Evolutionary conservation across 2,329 filamentous ascomycete genomes (phyloP).

Genomic region (Trichoderma lentiforme): DNA sequence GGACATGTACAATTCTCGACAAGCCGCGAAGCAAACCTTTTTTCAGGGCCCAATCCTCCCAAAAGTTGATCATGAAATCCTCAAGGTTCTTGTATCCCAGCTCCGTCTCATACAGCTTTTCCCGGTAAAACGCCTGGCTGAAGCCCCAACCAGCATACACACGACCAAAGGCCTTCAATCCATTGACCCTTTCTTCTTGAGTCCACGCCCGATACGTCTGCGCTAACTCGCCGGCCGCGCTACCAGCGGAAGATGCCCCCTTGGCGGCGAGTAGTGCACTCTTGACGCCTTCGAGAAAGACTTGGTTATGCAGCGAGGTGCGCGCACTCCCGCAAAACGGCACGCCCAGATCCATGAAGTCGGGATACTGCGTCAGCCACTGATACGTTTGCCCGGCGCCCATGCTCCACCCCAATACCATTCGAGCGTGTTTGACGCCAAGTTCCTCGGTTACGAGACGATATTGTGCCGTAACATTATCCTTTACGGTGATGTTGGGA

Average conservation of each 20-base stretch:
- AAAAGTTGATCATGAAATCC: conserved; percentile 71
- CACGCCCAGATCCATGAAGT: conserved; percentile 44
- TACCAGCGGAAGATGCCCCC: conserved; percentile 50
- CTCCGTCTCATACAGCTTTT: conserved; percentile 62
- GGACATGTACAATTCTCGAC: background rate
- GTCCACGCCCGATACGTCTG: conserved; percentile 28
- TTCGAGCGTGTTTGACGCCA: conserved; percentile 40
- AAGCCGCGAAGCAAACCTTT: conserved; percentile 45
- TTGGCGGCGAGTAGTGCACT: conserved; percentile 43
- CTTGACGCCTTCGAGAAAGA: conserved; percentile 53
- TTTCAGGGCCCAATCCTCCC: conserved; percentile 69
- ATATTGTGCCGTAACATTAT: conserved; percentile 52
- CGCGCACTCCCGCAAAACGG: conserved; percentile 49
- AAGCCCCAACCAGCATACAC: conserved; percentile 83
- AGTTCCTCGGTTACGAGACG: conserved; percentile 40
- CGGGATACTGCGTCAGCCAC: conserved; percentile 47
- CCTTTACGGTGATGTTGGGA: conserved; percentile 44
- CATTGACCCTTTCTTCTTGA: conserved; percentile 40
- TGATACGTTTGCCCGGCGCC: conserved; percentile 53
- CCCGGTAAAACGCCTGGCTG: conserved; percentile 72
- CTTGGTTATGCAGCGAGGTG: conserved; percentile 51
- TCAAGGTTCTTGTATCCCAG: conserved; percentile 67
- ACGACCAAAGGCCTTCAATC: conserved; percentile 67
- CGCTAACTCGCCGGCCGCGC: conserved; percentile 29
- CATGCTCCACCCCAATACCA: conserved; percentile 56